Evolutionary conservation across 495 filamentous ascomycete genomes (phyloP), one percentile per base, ranked within the genome.

Genomic region (Hypoxylon perforatum): DNA sequence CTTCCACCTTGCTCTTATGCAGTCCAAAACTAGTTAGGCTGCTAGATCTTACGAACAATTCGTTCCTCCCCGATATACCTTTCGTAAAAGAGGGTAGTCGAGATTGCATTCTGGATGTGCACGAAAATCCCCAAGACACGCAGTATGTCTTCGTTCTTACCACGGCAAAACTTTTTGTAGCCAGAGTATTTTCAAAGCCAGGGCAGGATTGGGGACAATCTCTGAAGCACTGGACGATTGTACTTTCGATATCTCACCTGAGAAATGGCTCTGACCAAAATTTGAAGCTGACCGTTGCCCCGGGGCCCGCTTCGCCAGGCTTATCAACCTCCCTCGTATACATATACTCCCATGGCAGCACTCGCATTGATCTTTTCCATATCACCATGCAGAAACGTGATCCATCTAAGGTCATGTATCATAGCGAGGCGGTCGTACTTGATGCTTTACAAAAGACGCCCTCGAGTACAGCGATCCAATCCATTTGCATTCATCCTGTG

Each of bases 331-430:
- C 67, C 1, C 57, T 75, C 15, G 49, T 76, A 30, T 72, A 57
- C 38, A 23, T 76, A 44, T 67, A 69, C 55, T 71, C 72, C 0
- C 58, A 30, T 12, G 60, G 45, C 2, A 63, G 57, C 42, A 49
- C 53, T 21, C 64, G 56, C 47, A 35, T 73, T 36, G 74, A 75
- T 39, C 70, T 80, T 36, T 77, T 74, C 53, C 78, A 49, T 63
- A 17, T 80, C n/a, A 51, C 72, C 39, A 63, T 77, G 18, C 49
- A 41, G 28, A 66, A 67, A 58, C 55, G 45, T 38, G 66, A 70
- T 28, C 68, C 62, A 9, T 63, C 49, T 30, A 61, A 12, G 46
- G 65, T 73, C 35, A 48, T 48, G 12, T 73, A 73, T 46, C 71
- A 70, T 38, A 47, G 30, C 21, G 67, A 70, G 39, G 45, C 48